Conservation (phyloP, 805 yeast species). For the Lachancea dasiensis region DNA sequence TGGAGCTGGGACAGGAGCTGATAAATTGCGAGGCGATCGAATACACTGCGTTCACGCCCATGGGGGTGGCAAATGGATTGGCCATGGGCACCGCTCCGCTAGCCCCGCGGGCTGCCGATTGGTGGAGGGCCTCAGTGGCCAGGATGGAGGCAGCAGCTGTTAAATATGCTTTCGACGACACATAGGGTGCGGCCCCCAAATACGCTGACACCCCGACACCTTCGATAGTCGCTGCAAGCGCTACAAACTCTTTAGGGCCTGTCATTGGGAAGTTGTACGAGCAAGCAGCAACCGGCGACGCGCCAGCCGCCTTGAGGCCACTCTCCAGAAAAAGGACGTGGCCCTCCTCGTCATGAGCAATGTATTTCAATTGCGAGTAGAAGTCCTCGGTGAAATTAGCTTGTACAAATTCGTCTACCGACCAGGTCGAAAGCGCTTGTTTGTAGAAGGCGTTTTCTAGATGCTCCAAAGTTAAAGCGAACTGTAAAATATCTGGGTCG, state of each 20-base stretch:
- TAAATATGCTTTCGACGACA: conserved; percentile 4
- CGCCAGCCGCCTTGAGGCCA: conserved; percentile 6
- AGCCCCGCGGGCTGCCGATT: conserved; percentile 6
- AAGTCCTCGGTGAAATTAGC: conserved; percentile 7
- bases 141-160: conserved; percentile 8
- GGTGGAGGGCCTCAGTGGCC: conserved; percentile 9
- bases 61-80: conserved; percentile 8
- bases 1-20: conserved; percentile 4
- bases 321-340: conserved; percentile 5
- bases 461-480: conserved; percentile 8
- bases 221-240: conserved; percentile 4
- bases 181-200: conserved; percentile 8
- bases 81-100: conserved; percentile 10
- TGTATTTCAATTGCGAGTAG: conserved; percentile 8
- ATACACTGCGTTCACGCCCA: conserved; percentile 7
- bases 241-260: conserved; percentile 3
- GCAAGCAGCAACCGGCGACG: conserved; percentile 7
- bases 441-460: conserved; percentile 8
- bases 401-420: conserved; percentile 5
- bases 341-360: conserved; percentile 8
- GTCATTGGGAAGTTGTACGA: conserved; percentile 4
- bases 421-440: conserved; percentile 8
- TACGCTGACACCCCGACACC: conserved; percentile 9
- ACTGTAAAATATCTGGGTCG: conserved; percentile 7
- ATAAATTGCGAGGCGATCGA: conserved; percentile 7